Conservation (phyloP, 805 yeast genomes). For the Kuraishia ogatae region DNA sequence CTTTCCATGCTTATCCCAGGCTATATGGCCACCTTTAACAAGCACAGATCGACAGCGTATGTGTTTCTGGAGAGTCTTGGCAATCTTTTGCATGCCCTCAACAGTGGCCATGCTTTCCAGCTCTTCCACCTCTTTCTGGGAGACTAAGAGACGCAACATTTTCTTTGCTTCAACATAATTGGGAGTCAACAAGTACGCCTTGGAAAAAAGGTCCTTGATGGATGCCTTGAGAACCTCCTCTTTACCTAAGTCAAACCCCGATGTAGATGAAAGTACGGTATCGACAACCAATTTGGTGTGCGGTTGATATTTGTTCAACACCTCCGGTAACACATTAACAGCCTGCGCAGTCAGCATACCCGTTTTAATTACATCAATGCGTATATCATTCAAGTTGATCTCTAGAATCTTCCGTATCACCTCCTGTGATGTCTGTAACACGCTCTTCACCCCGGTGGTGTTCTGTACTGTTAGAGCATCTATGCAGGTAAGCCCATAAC, state of each 20-base stretch:
- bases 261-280: slow-evolving; percentile 78
- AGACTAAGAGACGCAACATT: slow-evolving; percentile 28
- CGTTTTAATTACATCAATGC: slow-evolving; percentile 63
- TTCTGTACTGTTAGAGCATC: slow-evolving; percentile 82
- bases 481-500: slow-evolving; percentile 72
- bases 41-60: slow-evolving; percentile 47
- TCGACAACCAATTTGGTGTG: slow-evolving; percentile 50
- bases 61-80: slow-evolving; percentile 25
- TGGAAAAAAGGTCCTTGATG: slow-evolving; percentile 32
- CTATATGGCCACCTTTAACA: slow-evolving; percentile 76
- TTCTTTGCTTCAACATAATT: slow-evolving; percentile 72
- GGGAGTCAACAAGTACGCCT: slow-evolving; percentile 63
- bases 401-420: slow-evolving; percentile 42
- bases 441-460: slow-evolving; percentile 34
- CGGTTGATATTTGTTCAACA: slow-evolving; percentile 21
- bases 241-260: slow-evolving; percentile 54
- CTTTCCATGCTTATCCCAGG: slow-evolving; percentile 26
- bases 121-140: slow-evolving; percentile 56
- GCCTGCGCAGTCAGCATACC: slow-evolving; percentile 63
- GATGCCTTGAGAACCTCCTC: slow-evolving; percentile 34
- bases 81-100: slow-evolving; percentile 28
- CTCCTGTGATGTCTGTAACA: slow-evolving; percentile 33
- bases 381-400: slow-evolving; percentile 52
- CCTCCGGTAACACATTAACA: slow-evolving; percentile 32
- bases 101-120: slow-evolving; percentile 10